Evolutionary conservation across 352 stramenopile genomes (phyloP), one percentile per base, ranked within the genome.

Genomic region (Thalassiosira exigua): DNA sequence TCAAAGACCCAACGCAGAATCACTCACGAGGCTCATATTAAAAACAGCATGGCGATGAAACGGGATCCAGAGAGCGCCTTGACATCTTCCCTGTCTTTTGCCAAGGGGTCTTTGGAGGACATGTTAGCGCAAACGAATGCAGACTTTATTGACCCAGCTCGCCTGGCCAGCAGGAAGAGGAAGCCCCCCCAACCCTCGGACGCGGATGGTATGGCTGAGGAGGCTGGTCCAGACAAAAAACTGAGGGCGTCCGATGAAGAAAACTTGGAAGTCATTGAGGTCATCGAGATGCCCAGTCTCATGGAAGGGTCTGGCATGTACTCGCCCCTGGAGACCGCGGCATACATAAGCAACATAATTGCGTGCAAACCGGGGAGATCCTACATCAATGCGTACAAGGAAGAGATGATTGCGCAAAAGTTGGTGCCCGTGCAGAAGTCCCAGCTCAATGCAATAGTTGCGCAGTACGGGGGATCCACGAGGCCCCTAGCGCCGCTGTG

Each of bases 371-470:
- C 41, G 4, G 59, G 41, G 11, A 69, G 29, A 24, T 19, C 2
- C 9, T 69, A 69, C 17, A 9, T 69, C 2, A 33, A 30, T 17
- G 59, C 19, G 4, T 69, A 69, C 59, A 69, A 69, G 42, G 59
- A 69, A 22, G 41, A 69, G 59, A 69, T 69, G 32, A 69, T 69
- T 0, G 4, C 17, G 3, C 7, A 56, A 7, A 53, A 69, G 59
- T 21, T 53, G 3, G 29, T 69, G 4, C 59, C 59, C 30, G 41
- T 69, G 21, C 36, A 57, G 27, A 69, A 26, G 36, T 41, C 39
- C 11, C 59, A 69, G 24, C 41, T 69, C 1, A 69, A 69, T 69
- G 19, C 36, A 3, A 41, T 69, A 41, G 36, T 69, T 4, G n/a
- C 9, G 12, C 1, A 3, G 24, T 57, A 69, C 32, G 42, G 59